A percentile compares a stretch with the other conserved stretches of the same genome.
These are phyloP conservation scores for Candida verbasci DNA, from an alignment of 805 yeast species.

Conservation along the genomic window DNA sequence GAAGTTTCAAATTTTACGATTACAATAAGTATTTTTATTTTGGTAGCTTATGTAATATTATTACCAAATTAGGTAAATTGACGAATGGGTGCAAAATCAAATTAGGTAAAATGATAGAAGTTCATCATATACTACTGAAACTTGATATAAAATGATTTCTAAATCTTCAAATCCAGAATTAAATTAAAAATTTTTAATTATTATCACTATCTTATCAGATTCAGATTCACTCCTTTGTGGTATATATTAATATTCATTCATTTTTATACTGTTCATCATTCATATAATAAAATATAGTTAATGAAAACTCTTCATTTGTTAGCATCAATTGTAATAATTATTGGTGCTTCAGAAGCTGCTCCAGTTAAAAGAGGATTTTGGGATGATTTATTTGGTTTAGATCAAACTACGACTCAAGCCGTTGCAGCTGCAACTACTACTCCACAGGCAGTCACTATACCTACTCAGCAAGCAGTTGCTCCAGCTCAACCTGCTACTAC, in stretches of 20 bases:
- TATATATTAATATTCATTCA: not conserved
- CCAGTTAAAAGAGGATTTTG: constrained; percentile 8
- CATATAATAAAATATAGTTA: too few species aligned
- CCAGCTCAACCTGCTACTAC: constrained; percentile 10
- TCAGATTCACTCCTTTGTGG: not conserved
- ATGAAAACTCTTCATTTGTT: too few species aligned
- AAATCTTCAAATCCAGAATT: not conserved
- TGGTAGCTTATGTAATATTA: too few species aligned
- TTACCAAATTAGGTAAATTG: constrained; percentile 5
- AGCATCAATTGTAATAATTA: constrained; percentile 3
- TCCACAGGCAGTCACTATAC: too few species aligned
- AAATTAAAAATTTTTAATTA: too few species aligned
- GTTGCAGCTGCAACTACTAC: too few species aligned
- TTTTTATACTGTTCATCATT: too few species aligned
- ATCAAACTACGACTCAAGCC: constrained; percentile 3
- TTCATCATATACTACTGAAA: not conserved
- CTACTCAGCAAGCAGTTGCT: constrained; percentile 13
- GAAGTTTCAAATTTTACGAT: constrained; percentile 3
- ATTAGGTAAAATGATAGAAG: constrained; percentile 4
- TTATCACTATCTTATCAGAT: too few species aligned
- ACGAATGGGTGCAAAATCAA: constrained; percentile 2
- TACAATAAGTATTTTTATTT: not conserved
- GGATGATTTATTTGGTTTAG: constrained; percentile 7
- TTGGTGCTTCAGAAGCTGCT: constrained; percentile 5
- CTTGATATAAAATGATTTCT: not conserved